Evolutionary conservation across 2,329 filamentous ascomycete genomes (phyloP), one percentile per base, ranked within the genome.

Genomic region (Alternaria atra): DNA sequence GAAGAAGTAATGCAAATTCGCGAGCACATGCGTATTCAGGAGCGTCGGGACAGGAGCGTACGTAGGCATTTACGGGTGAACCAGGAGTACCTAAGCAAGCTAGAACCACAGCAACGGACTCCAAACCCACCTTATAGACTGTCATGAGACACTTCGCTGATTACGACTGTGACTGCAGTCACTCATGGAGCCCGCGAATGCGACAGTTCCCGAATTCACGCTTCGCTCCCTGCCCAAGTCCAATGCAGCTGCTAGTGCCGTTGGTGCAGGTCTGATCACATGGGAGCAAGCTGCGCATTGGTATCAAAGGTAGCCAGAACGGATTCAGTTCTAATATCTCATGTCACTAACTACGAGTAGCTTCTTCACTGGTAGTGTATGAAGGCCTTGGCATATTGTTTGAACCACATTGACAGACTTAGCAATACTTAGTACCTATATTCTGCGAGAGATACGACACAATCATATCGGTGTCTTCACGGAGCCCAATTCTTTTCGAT

Each of bases 401-500:
- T 8, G n/a, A n/a, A 32, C 10, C 13, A 55, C 7, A 17, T 42
- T 67, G 39, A 63, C 8, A 27, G 27, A 15, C 6, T 47, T n/a
- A 82, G 79, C 80, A 85, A 67, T 81, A 80, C 61, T 81, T 84
- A 47, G 82, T 85, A 4, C 83, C 83, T 0, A 78, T 85, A 2
- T 85, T 85, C 48, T 83, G 83, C 52, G 77, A 80, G 15, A 63
- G 65, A 13, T 71, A 77, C 35, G 84, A 87, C 61, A 82, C 80
- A 0, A 79, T 85, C 50, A 68, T 79, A 0, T 82, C 81, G 0
- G 78, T 87, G 2, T 75, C 81, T 15, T 69, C 73, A 8, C 78
- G 84, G 12, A 86, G 83, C 55, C 79, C 80, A 3, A 80, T 86
- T 15, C 74, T 87, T 0, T 82, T 87, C 48, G 83, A 85, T 63